Base-by-base conservation (phyloP, 2,329 filamentous ascomycete species). In the Colletotrichum gigasporum region DNA sequence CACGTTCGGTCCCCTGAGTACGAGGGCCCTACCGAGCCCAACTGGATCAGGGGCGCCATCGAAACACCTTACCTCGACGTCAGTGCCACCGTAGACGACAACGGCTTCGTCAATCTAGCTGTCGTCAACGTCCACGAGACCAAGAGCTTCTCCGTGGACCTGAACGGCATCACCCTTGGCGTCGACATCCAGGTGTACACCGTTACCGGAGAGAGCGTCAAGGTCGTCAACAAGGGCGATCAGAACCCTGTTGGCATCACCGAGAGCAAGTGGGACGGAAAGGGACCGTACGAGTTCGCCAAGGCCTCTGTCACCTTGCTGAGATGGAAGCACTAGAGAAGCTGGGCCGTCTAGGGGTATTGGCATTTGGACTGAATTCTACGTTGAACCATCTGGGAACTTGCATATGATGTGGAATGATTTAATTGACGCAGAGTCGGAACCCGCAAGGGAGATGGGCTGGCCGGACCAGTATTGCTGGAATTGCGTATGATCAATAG, bases 31-130 rank as follows among this genome's bases (percentile, higher is more conserved):
- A 92, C 90, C 2, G 79, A 85, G 61, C 90, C 90, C 2, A 80
- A 73, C 32, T 93, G 90, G 90, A 80, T 92, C 59, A 80, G 87
- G 32, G 85, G 85, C 9, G 82, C 87, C 3, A 83, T 91, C 66
- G 88, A 91, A 69, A 90, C 89, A 6, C 90, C 91, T 7, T 93
- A 86, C 80, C 74, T 93, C 59, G 90, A 92, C 72, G 88, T 90
- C 24, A 90, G 88, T 67, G 90, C 89, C 2, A 79, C 83, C 2
- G 69, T 90, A 5, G 81, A 83, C 45, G 82, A 80, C 34, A 87
- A 82, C 24, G 91, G 90, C 0, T 84, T 80, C 54, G 81, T 90
- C 1, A 90, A 82, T 67, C 69, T 95, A 67, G 91, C 86, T 3
- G 91, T 94, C 1, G 90, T 93, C 14, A 96, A 96, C 73, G 84